Base-by-base conservation (phyloP, 768 basidiomycete species). In the Leucocoprinus birnbaumii region DNA sequence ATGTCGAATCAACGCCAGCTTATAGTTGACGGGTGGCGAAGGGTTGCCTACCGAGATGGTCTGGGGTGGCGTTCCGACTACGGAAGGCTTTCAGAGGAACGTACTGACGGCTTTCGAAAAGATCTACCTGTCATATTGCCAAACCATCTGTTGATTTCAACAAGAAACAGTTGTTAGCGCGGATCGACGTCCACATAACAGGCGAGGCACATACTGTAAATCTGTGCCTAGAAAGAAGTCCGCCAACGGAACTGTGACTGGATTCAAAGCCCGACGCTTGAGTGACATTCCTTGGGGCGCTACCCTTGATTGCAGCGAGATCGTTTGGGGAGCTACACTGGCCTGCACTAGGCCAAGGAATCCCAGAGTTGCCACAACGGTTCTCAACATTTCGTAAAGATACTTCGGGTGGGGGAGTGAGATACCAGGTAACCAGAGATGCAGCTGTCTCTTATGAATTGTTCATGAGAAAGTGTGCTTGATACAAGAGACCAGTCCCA, bases 221-320 rank as follows among this genome's bases (percentile, higher is more conserved):
- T 83, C 82, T 35, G 81, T 82, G 40, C 80, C 81, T 47, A 72
- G 58, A 68, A 81, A 82, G 63, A 80, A 80, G 66, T 82, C 80
- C 11, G 69, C 70, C 14, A 82, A 65, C 43, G 78, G 78, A 35
- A 77, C 66, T n/a, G 67, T 72, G 25, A 69, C 62, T 7, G 80
- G 72, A 26, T 67, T 60, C 35, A 76, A 58, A 16, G 70, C 72
- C 55, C 76, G 68, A 26, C 69, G 67, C 54, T 68, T 69, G 51
- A 64, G 43, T 24, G 58, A 58, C 22, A 56, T 25, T 16, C 62
- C 63, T 45, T 53, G 52, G 22, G 65, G 60, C 19, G 59, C 50
- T 26, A 48, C 58, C 42, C 71, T 64, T 24, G 70, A 67, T 41
- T 64, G 59, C 18, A 73, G 58, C 13, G 48, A 55, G 38, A 74